phyloP scores from a whole-genome alignment of 225 moss, liverwort and hornwort species.

The Bryoerythrophyllum caledonicum region DNA sequence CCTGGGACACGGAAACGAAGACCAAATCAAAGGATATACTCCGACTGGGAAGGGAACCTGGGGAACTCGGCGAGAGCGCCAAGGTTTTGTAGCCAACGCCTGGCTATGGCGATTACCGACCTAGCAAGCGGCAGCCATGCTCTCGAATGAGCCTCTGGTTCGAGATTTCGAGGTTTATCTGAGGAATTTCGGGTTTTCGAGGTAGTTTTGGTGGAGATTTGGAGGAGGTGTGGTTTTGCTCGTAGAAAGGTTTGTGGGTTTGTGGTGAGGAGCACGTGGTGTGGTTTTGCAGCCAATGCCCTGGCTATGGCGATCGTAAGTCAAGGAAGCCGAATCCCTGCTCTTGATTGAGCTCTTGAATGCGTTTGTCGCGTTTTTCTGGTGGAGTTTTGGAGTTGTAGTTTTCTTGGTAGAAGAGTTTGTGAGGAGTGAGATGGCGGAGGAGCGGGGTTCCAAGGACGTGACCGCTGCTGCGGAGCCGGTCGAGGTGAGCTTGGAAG shows the following conservation, averaged over 20 bases:
- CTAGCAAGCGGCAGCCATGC: not conserved
- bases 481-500: conserved; percentile 46
- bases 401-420: not conserved
- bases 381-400: not conserved
- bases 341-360: not conserved
- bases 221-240: not conserved
- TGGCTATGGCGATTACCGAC: conserved; percentile 29
- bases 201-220: no score
- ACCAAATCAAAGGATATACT: not conserved
- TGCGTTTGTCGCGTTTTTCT: not conserved
- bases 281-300: not conserved
- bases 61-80: not conserved
- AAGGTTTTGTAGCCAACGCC: not conserved
- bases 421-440: conserved; percentile 20
- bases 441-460: conserved; percentile 20
- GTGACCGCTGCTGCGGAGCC: not conserved
- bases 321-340: not conserved
- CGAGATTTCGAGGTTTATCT: not conserved
- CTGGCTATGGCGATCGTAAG: conserved; percentile 29
- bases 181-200: no score
- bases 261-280: no score
- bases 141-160: not conserved
- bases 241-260: not conserved
- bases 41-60: not conserved
- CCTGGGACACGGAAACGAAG: not conserved